Evolutionary conservation across 2,329 filamentous ascomycete genomes (phyloP), one percentile per base, ranked within the genome.

Genomic region (Teratosphaeria nubilosa): DNA sequence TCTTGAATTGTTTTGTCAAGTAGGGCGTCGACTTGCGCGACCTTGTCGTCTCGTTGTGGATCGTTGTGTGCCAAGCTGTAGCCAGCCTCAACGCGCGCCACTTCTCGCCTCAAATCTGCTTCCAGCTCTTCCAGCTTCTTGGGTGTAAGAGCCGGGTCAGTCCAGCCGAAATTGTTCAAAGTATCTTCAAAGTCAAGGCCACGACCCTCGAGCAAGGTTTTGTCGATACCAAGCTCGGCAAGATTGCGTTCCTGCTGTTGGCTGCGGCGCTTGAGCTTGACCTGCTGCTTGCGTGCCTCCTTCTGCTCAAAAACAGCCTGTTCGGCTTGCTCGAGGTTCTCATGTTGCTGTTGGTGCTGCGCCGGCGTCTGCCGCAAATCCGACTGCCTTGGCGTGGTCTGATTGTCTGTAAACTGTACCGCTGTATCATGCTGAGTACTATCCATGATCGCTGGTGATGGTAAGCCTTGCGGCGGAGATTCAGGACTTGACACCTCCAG

Each of bases 1-100:
- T 99, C 94, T 22, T 86, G 82, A 66, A 99, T 91, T n/a, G 91
- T 88, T 63, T 86, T 81, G 69, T 99, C 92, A 57, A 99, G 86
- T 57, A 95, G 85, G 58, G 78, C 83, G 66, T 92, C 91, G 65
- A 99, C 90, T 27, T 88, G 87, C 59, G 90, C 86, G 1, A 96
- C 88, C 59, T 92, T 84, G 61, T 94, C 91, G 70, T 97, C 92
- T 67, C 96, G 91, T 34, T 37, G 51, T 64, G 94, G 88, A 64
- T 92, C 82, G 1, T 84, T 75, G 60, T 92, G 86, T 55, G 87
- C 86, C 53, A 97, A 79, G 91, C 92, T 97, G 60, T 90, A 91
- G 58, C 90, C 92, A 54, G 91, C 91, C 75, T 96, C 92, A 2
- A 92, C 88, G 64, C 90, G 88, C 63, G 91, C 90, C 58, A 96